phyloP scores from a whole-genome alignment of 2,329 filamentous ascomycete genomes.

The Fusarium odoratissimum region DNA sequence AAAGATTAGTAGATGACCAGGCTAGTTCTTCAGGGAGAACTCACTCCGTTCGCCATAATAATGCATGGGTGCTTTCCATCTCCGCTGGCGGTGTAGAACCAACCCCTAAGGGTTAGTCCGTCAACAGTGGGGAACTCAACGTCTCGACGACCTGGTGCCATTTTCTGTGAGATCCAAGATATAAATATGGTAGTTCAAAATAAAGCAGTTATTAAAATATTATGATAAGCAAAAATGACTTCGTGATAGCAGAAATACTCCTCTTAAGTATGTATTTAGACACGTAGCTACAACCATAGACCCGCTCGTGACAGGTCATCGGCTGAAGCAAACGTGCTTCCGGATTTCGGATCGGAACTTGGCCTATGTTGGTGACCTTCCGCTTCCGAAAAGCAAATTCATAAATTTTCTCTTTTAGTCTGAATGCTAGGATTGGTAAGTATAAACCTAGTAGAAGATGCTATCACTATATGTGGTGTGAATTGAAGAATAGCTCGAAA shows the following conservation, averaged over 20 bases:
- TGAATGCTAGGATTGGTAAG: too few relatives aligned
- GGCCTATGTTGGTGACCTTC: too few relatives aligned
- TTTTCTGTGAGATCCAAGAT: not conserved
- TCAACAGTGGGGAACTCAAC: not conserved
- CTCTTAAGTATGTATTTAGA: not conserved
- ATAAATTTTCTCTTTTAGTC: too few relatives aligned
- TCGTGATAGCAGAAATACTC: rapidly evolving
- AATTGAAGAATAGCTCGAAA: too few relatives aligned
- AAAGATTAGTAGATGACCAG: not conserved
- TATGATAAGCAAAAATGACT: rapidly evolving
- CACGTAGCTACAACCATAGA: rapidly evolving
- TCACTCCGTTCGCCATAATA: not conserved
- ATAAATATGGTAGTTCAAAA: not conserved
- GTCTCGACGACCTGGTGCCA: not conserved
- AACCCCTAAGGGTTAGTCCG: not conserved
- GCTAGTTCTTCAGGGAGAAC: not conserved
- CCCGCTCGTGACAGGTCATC: rapidly evolving
- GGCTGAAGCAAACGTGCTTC: rapidly evolving
- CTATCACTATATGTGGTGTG: too few relatives aligned
- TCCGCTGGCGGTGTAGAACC: not conserved
- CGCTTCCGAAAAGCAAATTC: too few relatives aligned
- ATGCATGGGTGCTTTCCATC: not conserved
- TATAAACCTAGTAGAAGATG: too few relatives aligned
- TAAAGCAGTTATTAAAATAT: rapidly evolving
- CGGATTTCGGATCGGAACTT: not conserved